These are phyloP conservation scores for Cryptomeria japonica DNA, from an alignment of 75 land plant genomes.

Conservation along the genomic window DNA sequence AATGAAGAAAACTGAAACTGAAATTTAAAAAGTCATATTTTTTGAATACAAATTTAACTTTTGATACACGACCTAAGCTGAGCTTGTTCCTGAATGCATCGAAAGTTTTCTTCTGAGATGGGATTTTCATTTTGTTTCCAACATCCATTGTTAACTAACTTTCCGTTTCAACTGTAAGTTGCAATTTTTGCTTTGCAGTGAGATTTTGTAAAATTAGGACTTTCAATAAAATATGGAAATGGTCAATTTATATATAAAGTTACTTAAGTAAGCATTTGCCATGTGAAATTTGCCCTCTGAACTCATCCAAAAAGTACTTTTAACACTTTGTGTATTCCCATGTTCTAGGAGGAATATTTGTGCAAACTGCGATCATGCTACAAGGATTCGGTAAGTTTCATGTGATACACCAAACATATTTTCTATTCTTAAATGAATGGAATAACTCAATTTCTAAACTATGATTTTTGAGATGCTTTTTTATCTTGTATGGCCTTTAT, in stretches of 20 bases:
- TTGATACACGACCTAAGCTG: neutral
- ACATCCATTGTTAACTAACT: neutral
- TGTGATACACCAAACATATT: neutral
- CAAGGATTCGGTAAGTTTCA: constrained; percentile 23
- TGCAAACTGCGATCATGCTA: constrained; percentile 16
- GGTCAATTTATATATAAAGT: neutral
- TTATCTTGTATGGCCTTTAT: neutral
- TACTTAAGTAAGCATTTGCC: neutral
- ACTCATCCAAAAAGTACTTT: neutral
- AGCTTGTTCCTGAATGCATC: neutral
- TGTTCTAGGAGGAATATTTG: constrained; percentile 29
- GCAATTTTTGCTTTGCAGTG: neutral
- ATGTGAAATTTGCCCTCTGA: neutral
- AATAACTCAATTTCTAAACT: neutral
- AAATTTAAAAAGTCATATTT: neutral
- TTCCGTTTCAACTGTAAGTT: neutral
- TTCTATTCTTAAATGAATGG: constrained; percentile 4
- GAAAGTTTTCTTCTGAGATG: neutral
- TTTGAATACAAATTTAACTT: neutral
- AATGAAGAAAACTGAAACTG: neutral
- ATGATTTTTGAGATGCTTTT: neutral
- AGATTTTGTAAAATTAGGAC: neutral
- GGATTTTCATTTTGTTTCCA: neutral
- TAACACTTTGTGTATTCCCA: neutral
- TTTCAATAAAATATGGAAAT: neutral